phyloP scores from a whole-genome alignment of 805 yeast species.

The Yarrowia hollandica region DNA sequence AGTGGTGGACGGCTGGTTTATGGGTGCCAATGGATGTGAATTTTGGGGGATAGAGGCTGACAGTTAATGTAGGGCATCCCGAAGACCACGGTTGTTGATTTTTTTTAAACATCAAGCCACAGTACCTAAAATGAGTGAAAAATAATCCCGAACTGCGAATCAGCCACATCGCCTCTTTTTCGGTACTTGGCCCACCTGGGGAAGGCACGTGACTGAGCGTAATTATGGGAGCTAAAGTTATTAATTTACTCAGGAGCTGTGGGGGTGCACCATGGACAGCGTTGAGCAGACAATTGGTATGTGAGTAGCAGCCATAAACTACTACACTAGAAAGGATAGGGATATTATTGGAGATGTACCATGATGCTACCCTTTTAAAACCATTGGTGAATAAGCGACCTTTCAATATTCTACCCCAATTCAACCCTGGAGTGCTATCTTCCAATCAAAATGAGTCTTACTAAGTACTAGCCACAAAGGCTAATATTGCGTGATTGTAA shows the following conservation, averaged over 20 bases:
- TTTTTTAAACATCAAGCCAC: slow-evolving; percentile 6
- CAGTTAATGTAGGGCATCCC: too few relatives aligned
- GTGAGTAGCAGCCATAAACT: not conserved
- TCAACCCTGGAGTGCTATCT: not conserved
- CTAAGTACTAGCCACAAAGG: slow-evolving; percentile 28
- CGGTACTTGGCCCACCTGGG: slow-evolving; percentile 6
- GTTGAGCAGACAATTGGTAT: not conserved
- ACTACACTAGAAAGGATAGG: too few relatives aligned
- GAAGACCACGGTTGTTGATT: too few relatives aligned
- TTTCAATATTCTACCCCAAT: not conserved
- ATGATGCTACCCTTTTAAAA: too few relatives aligned
- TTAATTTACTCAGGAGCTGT: not conserved
- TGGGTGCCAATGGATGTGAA: too few relatives aligned
- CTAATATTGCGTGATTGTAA: slow-evolving; percentile 28
- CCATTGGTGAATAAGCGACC: too few relatives aligned
- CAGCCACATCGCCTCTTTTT: slow-evolving; percentile 20
- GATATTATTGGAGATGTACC: too few relatives aligned
- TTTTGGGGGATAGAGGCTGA: too few relatives aligned
- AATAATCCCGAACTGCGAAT: not conserved
- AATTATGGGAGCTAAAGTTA: not conserved
- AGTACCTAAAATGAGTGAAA: not conserved
- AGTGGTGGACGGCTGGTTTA: too few relatives aligned
- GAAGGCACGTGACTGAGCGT: slow-evolving; percentile 19
- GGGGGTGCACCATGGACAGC: not conserved
- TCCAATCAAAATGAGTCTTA: slow-evolving; percentile 14